Percentiles rank a stretch among this genome's conserved stretches.
Conservation (phyloP, 192 early-diverging fungal genomes). For the Rhizoclosmatium sp. region DNA sequence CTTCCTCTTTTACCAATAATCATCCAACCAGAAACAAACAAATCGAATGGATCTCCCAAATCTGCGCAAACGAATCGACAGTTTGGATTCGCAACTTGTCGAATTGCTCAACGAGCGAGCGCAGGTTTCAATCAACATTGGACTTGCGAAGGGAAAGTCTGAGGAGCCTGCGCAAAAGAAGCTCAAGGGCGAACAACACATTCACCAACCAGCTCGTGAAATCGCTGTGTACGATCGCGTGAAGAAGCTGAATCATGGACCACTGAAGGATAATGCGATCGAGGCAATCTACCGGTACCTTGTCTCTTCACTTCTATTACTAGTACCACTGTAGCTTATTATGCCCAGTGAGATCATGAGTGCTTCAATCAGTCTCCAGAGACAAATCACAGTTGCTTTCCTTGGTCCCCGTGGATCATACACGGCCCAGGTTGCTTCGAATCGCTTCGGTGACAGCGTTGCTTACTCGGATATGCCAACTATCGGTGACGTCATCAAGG, state of each 20-base stretch:
- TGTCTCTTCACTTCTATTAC: not conserved
- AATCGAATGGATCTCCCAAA: constrained; percentile 23
- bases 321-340: not conserved
- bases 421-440: constrained; percentile 85
- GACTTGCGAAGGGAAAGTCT: constrained; percentile 52
- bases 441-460: constrained; percentile 82
- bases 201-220: constrained; percentile 77
- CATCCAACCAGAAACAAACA: not conserved
- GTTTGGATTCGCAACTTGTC: constrained; percentile 77
- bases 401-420: constrained; percentile 91
- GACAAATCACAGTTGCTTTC: constrained; percentile 83
- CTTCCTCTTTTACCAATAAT: not conserved
- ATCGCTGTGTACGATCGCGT: constrained; percentile 80
- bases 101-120: constrained; percentile 85
- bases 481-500: constrained; percentile 76
- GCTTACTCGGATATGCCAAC: constrained; percentile 46
- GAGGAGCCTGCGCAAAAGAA: not conserved
- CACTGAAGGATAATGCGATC: constrained; percentile 72
- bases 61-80: constrained; percentile 65
- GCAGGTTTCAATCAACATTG: constrained; percentile 79
- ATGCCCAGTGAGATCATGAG: constrained; percentile 79
- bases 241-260: constrained; percentile 76
- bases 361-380: constrained; percentile 83
- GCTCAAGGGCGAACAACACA: constrained; percentile 20
- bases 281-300: constrained; percentile 68